A percentile compares a stretch with the other conserved stretches of the same genome.
phyloP scores from a whole-genome alignment of 345 rosid species.

The Citrus sp. region DNA sequence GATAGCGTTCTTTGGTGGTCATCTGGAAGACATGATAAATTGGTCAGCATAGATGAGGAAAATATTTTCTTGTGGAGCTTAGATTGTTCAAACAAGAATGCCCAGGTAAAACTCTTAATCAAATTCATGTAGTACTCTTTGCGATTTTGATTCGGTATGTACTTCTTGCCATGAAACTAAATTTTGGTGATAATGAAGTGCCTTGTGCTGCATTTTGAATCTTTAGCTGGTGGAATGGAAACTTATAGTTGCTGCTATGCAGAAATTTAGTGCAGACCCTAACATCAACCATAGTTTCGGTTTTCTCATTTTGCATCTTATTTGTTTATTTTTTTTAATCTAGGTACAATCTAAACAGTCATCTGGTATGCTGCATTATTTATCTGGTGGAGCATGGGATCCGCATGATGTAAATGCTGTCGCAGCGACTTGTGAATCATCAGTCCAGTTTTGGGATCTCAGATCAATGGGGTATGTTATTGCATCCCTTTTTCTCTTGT shows the following conservation, averaged over 20 bases:
- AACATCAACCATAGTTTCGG: neutral
- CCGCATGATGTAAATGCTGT: slow-evolving; percentile 78
- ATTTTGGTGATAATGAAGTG: neutral
- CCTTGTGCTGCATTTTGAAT: neutral
- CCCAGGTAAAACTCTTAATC: slow-evolving; percentile 47
- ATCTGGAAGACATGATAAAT: slow-evolving; percentile 80
- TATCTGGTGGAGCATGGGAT: slow-evolving; percentile 94
- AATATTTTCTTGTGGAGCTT: slow-evolving; percentile 71
- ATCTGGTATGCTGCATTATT: slow-evolving; percentile 74
- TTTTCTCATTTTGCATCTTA: slow-evolving; percentile 21
- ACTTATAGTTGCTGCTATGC: neutral
- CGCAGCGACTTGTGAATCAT: slow-evolving; percentile 82
- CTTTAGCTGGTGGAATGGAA: neutral
- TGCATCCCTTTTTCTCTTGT: neutral
- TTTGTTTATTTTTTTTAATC: slow-evolving; percentile 26
- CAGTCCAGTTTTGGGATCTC: slow-evolving; percentile 87
- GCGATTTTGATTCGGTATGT: neutral
- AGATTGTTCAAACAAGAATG: slow-evolving; percentile 67
- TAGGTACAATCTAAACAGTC: slow-evolving; percentile 82
- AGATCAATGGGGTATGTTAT: slow-evolving; percentile 70
- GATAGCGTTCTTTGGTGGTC: slow-evolving; percentile 84
- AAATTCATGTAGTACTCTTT: neutral
- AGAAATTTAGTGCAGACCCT: neutral
- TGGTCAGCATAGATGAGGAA: slow-evolving; percentile 82
- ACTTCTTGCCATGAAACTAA: neutral